These are phyloP conservation scores for Diplodia seriata DNA, from an alignment of 2,329 filamentous ascomycete genomes.

Conservation along the genomic window DNA sequence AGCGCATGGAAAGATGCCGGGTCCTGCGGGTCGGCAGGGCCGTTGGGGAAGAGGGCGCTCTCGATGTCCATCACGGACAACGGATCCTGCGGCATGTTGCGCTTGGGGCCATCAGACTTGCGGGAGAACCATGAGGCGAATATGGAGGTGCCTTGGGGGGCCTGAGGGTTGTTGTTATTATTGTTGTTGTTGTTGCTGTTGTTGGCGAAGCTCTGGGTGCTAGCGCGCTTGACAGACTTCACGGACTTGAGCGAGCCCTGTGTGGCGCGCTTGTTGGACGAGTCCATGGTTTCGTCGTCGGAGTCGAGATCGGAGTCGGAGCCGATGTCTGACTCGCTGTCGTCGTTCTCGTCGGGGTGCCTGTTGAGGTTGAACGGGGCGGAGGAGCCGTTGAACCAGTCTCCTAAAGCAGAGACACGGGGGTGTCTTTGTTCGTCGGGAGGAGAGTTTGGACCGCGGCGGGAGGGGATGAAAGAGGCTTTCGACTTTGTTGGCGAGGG, in stretches of 20 bases:
- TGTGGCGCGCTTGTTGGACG: conserved; percentile 7
- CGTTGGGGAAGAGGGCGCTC: conserved; percentile 61
- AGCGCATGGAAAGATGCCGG: conserved; percentile 64
- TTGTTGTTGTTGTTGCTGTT: neutral
- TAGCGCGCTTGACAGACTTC: conserved; percentile 15
- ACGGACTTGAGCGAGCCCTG: neutral
- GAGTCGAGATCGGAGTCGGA: conserved; percentile 41
- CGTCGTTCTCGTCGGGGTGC: conserved; percentile 31
- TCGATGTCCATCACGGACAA: conserved; percentile 63
- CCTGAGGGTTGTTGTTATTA: conserved; percentile 30
- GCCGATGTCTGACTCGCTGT: conserved; percentile 37
- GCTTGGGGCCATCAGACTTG: conserved; percentile 39
- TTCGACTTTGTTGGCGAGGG: conserved; percentile 48
- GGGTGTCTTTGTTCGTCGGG: conserved; percentile 4
- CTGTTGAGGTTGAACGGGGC: conserved; percentile 57
- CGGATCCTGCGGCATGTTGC: conserved; percentile 54
- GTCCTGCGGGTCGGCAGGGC: conserved; percentile 55
- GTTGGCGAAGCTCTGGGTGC: conserved; percentile 6
- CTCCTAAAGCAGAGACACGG: conserved; percentile 45
- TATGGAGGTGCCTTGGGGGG: conserved; percentile 38
- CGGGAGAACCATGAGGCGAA: conserved; percentile 36
- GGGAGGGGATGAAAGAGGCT: conserved; percentile 49
- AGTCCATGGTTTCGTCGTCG: conserved; percentile 34
- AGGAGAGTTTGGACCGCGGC: conserved; percentile 31
- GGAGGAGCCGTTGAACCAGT: conserved; percentile 62